Base-by-base conservation (phyloP, 192 early-diverging fungal genomes). In the Gamsiella multidivaricata region DNA sequence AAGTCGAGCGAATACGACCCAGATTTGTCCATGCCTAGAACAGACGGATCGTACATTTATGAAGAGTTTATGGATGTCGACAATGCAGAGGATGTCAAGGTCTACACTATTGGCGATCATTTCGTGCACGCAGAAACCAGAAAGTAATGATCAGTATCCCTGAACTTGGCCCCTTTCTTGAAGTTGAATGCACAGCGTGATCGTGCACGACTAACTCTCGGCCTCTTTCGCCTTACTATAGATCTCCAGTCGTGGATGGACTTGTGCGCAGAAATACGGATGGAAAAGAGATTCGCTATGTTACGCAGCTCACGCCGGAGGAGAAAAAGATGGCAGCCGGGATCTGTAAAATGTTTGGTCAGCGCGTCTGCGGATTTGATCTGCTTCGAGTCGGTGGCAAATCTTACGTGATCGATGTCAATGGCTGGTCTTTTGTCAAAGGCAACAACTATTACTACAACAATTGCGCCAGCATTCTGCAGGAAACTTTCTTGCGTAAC, bases 401-500 rank as follows among this genome's bases (percentile, higher is more conserved):
- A 61, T 94, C 93, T 2, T 92, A 91, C 81, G 95, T 98, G 5
- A 97, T 98, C 70, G 97, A 98, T 81, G 95, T 98, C 56, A 98
- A 98, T 57, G 97, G 97, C 5, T 98, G 97, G 97, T 94, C 92
- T 46, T 98, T 98, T 85, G 97, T 98, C 61, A 98, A 98, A 82
- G 95, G 95, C 58, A 95, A 91, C 70, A 88, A 91, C 46, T 85
- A 92, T 29, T 98, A 98, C 70, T 97, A 97, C 72, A 94, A 95
- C 65, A 87, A 90, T 36, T 94, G 93, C 42, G 88, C 94, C 14
- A 68, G 58, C 1, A 89, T 92, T 25, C 83, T 98, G n/a, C 86
- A 91, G 49, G 86, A 91, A 7, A 76, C 91, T 31, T 96, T 96
- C 70, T 80, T 92, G 60, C 82, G 91, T 33, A 91, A 90, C 36